These are phyloP conservation scores for Papiliotrema nemorosa DNA, from an alignment of 1,284 basidiomycete species.

Conservation along the genomic window DNA sequence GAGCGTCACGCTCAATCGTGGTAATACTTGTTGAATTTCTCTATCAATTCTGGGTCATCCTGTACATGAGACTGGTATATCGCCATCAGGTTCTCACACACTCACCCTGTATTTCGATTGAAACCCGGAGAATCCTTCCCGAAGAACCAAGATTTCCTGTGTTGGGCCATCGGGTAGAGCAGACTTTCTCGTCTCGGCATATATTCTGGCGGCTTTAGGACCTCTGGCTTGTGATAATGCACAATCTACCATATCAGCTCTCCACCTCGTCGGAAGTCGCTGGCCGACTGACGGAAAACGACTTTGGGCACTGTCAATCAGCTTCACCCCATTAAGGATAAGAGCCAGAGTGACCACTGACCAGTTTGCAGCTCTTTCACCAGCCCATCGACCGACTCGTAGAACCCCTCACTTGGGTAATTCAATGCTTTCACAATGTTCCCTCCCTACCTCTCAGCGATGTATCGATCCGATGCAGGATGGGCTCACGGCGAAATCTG, in stretches of 20 bases:
- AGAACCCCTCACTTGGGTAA: constrained; percentile 41
- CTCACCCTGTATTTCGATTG: constrained; percentile 44
- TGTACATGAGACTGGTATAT: constrained; percentile 10
- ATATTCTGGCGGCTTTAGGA: constrained; percentile 48
- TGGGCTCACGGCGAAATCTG: constrained; percentile 45
- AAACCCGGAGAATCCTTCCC: constrained; percentile 48
- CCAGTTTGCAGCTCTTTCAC: constrained; percentile 36
- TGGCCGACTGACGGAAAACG: constrained; percentile 41
- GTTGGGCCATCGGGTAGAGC: constrained; percentile 12
- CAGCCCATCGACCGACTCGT: constrained; percentile 34
- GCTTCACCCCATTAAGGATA: neutral
- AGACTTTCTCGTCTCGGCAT: constrained; percentile 39
- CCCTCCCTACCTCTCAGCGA: constrained; percentile 37
- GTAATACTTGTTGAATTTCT: constrained; percentile 49
- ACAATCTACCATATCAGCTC: constrained; percentile 33
- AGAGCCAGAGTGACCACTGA: constrained; percentile 12
- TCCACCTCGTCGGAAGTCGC: neutral
- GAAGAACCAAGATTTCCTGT: constrained; percentile 47
- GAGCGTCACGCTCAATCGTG: too few species aligned
- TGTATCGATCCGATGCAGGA: neutral
- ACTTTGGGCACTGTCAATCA: constrained; percentile 36
- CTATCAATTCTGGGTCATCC: constrained; percentile 45
- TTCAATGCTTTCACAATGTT: constrained; percentile 47
- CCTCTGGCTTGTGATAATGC: constrained; percentile 47
- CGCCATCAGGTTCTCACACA: neutral